Evolutionary conservation across 2,329 filamentous ascomycete genomes (phyloP).

Genomic region (Colletotrichum tabaci): DNA sequence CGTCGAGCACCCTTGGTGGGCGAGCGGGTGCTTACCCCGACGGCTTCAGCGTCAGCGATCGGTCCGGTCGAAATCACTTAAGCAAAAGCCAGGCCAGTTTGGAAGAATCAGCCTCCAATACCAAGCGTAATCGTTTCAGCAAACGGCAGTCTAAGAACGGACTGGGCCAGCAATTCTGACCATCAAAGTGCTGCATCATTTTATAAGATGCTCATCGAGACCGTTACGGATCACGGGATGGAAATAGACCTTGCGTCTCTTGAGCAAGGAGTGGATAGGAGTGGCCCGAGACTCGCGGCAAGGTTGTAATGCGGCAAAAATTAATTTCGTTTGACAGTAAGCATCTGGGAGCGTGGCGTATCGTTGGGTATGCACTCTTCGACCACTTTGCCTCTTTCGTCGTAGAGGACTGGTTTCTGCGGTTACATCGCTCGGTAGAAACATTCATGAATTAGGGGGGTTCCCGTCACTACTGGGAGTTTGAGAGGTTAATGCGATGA

Average conservation of each 20-base stretch:
- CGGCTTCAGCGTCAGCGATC: slow-evolving; percentile 64
- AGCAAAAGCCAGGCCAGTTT: slow-evolving; percentile 71
- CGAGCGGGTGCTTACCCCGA: slow-evolving; percentile 65
- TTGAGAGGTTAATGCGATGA: slow-evolving; percentile 18
- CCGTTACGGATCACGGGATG: background rate
- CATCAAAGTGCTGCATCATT: background rate
- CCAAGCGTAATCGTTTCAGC: slow-evolving; percentile 81
- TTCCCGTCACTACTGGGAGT: slow-evolving; percentile 9
- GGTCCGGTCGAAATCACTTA: slow-evolving; percentile 69
- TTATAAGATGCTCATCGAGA: background rate
- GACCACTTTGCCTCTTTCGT: slow-evolving; percentile 19
- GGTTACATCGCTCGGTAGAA: slow-evolving; percentile 16
- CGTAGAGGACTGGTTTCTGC: slow-evolving; percentile 17
- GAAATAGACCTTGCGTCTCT: background rate
- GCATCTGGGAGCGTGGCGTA: slow-evolving; percentile 44
- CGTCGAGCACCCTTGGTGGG: slow-evolving; percentile 79
- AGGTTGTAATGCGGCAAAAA: slow-evolving; percentile 23
- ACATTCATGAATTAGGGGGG: slow-evolving; percentile 29
- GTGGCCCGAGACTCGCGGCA: slow-evolving; percentile 3
- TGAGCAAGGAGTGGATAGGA: background rate
- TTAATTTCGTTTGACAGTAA: slow-evolving; percentile 31
- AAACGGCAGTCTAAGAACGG: slow-evolving; percentile 95
- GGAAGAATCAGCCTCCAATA: slow-evolving; percentile 62
- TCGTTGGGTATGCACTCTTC: slow-evolving; percentile 34
- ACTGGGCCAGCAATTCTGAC: slow-evolving; percentile 87